Conservation (phyloP, 495 filamentous ascomycete species). For the Aspergillus conjunctus region DNA sequence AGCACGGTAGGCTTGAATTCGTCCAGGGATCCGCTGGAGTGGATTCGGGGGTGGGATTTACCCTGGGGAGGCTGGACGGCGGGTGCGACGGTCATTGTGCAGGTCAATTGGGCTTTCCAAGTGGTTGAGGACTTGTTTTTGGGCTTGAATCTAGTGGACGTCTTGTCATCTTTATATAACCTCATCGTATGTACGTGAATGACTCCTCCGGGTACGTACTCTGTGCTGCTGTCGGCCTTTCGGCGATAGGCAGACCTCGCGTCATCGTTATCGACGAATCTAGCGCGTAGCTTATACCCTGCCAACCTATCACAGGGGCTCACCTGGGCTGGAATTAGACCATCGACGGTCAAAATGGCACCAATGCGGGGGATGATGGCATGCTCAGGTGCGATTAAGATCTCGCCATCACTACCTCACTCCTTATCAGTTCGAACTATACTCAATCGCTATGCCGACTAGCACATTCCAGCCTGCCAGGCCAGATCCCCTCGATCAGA, state of each 20-base stretch:
- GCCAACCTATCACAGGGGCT: background rate
- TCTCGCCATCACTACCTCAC: conserved; percentile 1
- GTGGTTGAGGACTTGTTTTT: no score
- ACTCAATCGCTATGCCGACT: no score
- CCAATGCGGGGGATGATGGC: background rate
- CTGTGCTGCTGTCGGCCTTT: background rate
- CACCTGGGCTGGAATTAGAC: background rate
- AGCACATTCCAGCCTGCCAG: no score
- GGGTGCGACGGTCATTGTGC: conserved; percentile 12
- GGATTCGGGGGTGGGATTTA: conserved; percentile 12
- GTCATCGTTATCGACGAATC: background rate
- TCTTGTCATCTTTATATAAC: no score
- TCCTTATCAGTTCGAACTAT: no score
- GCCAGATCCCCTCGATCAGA: background rate
- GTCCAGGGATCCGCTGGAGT: conserved; percentile 20
- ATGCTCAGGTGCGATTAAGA: background rate
- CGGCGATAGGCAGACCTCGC: background rate
- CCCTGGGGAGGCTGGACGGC: background rate
- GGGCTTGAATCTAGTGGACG: no score
- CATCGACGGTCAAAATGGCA: background rate
- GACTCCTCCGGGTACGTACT: no score
- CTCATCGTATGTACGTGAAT: no score
- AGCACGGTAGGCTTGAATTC: conserved; percentile 14
- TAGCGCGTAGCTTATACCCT: background rate
- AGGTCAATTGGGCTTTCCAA: no score